Percentiles rank a stretch among this genome's conserved stretches.
phyloP scores from a whole-genome alignment of 2,329 filamentous ascomycete species.

The Daldinia sp. region DNA sequence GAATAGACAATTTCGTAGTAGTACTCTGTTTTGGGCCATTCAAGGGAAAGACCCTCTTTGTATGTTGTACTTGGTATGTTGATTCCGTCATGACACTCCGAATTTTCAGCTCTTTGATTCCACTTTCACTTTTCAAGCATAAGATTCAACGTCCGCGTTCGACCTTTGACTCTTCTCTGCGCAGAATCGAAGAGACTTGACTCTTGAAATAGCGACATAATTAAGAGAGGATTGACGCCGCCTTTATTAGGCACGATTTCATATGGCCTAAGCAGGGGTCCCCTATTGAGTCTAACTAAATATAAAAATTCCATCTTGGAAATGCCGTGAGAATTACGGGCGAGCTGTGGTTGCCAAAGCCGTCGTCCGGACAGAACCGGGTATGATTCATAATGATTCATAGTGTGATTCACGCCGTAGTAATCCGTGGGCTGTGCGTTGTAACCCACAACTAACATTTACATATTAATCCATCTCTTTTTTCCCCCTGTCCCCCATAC shows the following conservation, averaged over 20 bases:
- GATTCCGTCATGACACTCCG: conserved; percentile 5
- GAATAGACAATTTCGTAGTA: conserved; percentile 49
- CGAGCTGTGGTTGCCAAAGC: not conserved
- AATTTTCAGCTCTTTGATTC: not conserved
- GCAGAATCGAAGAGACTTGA: not conserved
- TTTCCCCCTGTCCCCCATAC: not conserved
- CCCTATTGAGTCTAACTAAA: not conserved
- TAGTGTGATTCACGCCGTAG: too few species aligned
- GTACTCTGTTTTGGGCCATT: conserved; percentile 9
- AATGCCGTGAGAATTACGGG: not conserved
- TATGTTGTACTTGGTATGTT: conserved; percentile 9
- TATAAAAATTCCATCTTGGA: not conserved
- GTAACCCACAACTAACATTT: not conserved
- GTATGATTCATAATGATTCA: conserved; percentile 1
- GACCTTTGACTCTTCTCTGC: not conserved
- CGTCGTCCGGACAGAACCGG: not conserved
- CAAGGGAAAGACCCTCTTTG: conserved; percentile 37
- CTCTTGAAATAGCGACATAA: not conserved
- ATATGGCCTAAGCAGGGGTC: not conserved
- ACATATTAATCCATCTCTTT: too few species aligned
- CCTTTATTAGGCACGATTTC: not conserved
- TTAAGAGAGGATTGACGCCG: not conserved
- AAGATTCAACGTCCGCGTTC: not conserved
- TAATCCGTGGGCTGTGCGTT: not conserved
- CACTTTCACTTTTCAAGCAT: not conserved